phyloP scores from a whole-genome alignment of 2,329 filamentous ascomycete species.

The Ceratocystis destructans region DNA sequence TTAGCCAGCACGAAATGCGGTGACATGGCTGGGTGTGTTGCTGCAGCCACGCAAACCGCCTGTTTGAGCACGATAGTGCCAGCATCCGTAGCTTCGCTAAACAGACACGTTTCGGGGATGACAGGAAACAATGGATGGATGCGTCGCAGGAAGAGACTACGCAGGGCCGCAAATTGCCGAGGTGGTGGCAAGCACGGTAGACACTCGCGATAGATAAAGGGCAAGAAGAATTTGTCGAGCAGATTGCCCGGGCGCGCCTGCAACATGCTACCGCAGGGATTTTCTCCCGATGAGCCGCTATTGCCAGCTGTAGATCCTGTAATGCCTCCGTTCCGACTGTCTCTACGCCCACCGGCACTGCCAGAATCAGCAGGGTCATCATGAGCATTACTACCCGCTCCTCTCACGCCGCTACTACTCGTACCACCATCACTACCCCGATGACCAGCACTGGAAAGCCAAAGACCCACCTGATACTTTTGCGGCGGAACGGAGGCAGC shows the following conservation, averaged over 20 bases:
- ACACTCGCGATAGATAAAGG: slow-evolving; percentile 34
- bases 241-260: slow-evolving; percentile 20
- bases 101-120: slow-evolving; percentile 30
- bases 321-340: background rate
- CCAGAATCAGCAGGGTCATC: background rate
- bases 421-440: background rate
- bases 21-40: slow-evolving; percentile 34
- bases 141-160: slow-evolving; percentile 36
- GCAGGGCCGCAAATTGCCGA: slow-evolving; percentile 34
- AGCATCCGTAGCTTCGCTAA: slow-evolving; percentile 25
- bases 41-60: slow-evolving; percentile 41
- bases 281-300: background rate
- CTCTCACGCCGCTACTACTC: background rate
- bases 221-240: slow-evolving; percentile 31
- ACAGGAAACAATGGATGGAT: slow-evolving; percentile 43
- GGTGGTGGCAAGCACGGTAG: slow-evolving; percentile 36
- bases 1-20: slow-evolving; percentile 33
- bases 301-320: background rate
- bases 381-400: background rate
- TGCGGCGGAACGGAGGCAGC: slow-evolving; percentile 27
- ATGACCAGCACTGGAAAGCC: slow-evolving; percentile 28
- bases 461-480: slow-evolving; percentile 43
- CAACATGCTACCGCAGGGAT: background rate
- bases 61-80: slow-evolving; percentile 37
- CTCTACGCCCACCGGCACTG: background rate